Evolutionary conservation across 2,329 filamentous ascomycete species (phyloP).

Genomic region (Ophiostoma sp.): DNA sequence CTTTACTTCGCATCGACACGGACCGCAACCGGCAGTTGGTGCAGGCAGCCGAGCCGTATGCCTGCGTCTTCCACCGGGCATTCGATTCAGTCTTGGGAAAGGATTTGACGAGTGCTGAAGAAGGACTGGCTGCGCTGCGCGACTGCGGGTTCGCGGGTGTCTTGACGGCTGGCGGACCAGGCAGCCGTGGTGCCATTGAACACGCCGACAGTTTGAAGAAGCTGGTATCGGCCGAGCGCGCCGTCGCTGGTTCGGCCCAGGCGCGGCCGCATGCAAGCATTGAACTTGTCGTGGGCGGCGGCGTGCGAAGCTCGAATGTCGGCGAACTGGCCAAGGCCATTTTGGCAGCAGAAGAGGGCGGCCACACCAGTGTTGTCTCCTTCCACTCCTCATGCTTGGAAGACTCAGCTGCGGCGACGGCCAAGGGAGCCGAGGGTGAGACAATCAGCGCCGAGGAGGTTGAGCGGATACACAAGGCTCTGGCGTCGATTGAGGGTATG

Average conservation of each 20-base stretch:
- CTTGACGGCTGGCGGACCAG: conserved; percentile 54
- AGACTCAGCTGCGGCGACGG: conserved; percentile 18
- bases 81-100: conserved; percentile 50
- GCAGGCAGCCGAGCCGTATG: conserved; percentile 43
- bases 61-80: conserved; percentile 57
- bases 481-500: not conserved
- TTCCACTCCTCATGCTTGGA: conserved; percentile 52
- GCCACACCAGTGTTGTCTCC: conserved; percentile 26
- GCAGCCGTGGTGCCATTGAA: conserved; percentile 38
- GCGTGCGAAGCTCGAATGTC: conserved; percentile 48
- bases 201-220: conserved; percentile 43
- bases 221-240: conserved; percentile 37
- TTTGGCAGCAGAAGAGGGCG: not conserved
- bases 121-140: conserved; percentile 41
- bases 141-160: conserved; percentile 52
- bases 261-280: conserved; percentile 33
- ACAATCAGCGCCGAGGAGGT: conserved; percentile 36
- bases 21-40: conserved; percentile 46
- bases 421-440: conserved; percentile 27
- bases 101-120: conserved; percentile 23
- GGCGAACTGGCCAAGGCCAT: conserved; percentile 35
- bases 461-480: not conserved
- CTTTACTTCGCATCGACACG: conserved; percentile 41
- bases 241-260: conserved; percentile 19
- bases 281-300: conserved; percentile 55